These are phyloP conservation scores for Didymella segeticola DNA, from an alignment of 2,329 filamentous ascomycete species.

Conservation along the genomic window DNA sequence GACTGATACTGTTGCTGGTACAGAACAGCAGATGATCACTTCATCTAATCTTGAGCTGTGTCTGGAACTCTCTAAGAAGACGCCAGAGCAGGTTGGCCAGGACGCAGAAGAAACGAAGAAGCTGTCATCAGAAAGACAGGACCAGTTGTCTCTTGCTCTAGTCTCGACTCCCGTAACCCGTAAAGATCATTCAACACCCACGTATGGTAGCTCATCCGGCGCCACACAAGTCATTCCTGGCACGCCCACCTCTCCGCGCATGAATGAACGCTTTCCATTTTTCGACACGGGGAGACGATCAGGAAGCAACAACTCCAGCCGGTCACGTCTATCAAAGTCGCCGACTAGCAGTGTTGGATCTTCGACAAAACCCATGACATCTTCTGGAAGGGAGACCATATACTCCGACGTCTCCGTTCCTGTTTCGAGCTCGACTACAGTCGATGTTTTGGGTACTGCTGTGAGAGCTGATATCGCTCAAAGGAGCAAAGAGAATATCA, in stretches of 20 bases:
- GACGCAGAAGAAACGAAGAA: background rate
- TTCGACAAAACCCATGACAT: constrained; percentile 16
- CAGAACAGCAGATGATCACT: background rate
- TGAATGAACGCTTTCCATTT: constrained; percentile 55
- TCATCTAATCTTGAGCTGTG: background rate
- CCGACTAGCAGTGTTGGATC: constrained; percentile 26
- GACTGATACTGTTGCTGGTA: background rate
- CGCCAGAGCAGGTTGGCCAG: too few species aligned
- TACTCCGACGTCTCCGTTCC: constrained; percentile 33
- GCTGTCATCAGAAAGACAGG: background rate
- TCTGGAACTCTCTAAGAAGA: too few species aligned
- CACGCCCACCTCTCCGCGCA: constrained; percentile 42
- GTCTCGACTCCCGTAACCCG: background rate
- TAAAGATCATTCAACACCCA: constrained; percentile 3
- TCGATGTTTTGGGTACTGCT: constrained; percentile 12
- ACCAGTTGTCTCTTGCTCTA: background rate
- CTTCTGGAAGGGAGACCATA: constrained; percentile 19
- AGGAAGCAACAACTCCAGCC: constrained; percentile 35
- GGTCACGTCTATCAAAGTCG: constrained; percentile 24
- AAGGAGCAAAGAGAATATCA: constrained; percentile 35
- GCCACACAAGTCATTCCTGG: constrained; percentile 15
- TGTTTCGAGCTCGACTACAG: constrained; percentile 4
- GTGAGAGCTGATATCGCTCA: constrained; percentile 5
- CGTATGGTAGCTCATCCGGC: constrained; percentile 14
- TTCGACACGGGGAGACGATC: constrained; percentile 45